Evolutionary conservation across 495 filamentous ascomycete genomes (phyloP), one percentile per base, ranked within the genome.

Genomic region (Aspergillus funiculosus): DNA sequence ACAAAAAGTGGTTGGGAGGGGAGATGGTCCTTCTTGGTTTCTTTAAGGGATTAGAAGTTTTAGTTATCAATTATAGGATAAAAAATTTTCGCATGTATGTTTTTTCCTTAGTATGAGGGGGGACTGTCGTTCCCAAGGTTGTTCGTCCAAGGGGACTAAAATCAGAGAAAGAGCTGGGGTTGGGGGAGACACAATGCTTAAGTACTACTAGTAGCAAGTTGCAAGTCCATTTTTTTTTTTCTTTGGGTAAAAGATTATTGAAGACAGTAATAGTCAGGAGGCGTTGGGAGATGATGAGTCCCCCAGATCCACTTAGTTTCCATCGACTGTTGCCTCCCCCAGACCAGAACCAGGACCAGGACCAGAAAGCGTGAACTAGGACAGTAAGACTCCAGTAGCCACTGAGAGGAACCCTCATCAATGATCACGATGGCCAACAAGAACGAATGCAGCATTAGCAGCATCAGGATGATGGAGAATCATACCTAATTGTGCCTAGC

Each of bases 1-100:
- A 36, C 19, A 30, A 8, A 41, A 37, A 29, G 14, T 30, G 15
- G 35, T 28, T 25, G 54, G 39, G 58, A 62, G 63, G 57, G 57
- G 63, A 64, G 62, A 63, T 48, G 36, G 18, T 55, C 44, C 53
- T 60, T 49, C 43, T 21, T 44, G 36, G 19, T 53, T 24, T 37
- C 22, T 21, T 19, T 34, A 30, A 43, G 24, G 22, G 30, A 40
- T 24, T 42, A 30, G 39, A 41, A 35, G 13, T 30, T 48, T 53
- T 31, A 25, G 22, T 51, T 44, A 39, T 44, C 26, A 44, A 20
- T 24, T 41, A n/a, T n/a, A n/a, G n/a, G n/a, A n/a, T n/a, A n/a
- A n/a, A n/a, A n/a, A n/a, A n/a, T n/a, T n/a, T n/a, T n/a, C n/a
- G n/a, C n/a, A n/a, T n/a, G n/a, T 27, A 35, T 27, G 46, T 41